Conservation (phyloP, 805 yeast species). For the Saccharomyces mikatae region DNA sequence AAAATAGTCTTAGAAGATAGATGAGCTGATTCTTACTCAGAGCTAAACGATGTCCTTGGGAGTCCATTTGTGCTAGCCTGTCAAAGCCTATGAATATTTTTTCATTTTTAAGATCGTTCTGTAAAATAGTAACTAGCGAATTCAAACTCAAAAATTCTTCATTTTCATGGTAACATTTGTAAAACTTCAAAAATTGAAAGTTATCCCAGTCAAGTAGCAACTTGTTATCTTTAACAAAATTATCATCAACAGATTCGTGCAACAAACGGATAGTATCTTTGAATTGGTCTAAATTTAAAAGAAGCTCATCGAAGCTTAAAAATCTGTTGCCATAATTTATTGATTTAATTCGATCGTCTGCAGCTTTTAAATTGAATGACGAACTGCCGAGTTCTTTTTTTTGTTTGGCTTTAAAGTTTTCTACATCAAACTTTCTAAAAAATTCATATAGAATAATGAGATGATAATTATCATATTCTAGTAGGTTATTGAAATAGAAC, state of each 20-base stretch:
- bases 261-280: constrained; percentile 28
- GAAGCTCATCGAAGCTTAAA: constrained; percentile 33
- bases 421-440: constrained; percentile 40
- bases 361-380: constrained; percentile 12
- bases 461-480: constrained; percentile 42
- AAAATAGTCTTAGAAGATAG: constrained; percentile 29
- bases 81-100: constrained; percentile 30
- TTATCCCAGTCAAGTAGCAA: constrained; percentile 31
- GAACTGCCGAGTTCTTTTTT: constrained; percentile 6
- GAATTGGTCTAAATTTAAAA: constrained; percentile 26
- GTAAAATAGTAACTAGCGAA: constrained; percentile 35
- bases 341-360: constrained; percentile 23
- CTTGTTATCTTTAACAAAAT: constrained; percentile 19
- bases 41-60: constrained; percentile 22
- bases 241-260: constrained; percentile 28
- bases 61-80: constrained; percentile 25
- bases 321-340: constrained; percentile 33
- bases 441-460: constrained; percentile 46
- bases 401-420: constrained; percentile 10
- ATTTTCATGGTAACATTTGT: constrained; percentile 15
- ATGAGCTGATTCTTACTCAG: constrained; percentile 32
- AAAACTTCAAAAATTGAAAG: constrained; percentile 24
- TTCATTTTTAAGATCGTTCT: constrained; percentile 34
- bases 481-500: constrained; percentile 53
- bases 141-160: constrained; percentile 31